Conservation (phyloP, 1,284 basidiomycete genomes). For the Schizophyllum commune region DNA sequence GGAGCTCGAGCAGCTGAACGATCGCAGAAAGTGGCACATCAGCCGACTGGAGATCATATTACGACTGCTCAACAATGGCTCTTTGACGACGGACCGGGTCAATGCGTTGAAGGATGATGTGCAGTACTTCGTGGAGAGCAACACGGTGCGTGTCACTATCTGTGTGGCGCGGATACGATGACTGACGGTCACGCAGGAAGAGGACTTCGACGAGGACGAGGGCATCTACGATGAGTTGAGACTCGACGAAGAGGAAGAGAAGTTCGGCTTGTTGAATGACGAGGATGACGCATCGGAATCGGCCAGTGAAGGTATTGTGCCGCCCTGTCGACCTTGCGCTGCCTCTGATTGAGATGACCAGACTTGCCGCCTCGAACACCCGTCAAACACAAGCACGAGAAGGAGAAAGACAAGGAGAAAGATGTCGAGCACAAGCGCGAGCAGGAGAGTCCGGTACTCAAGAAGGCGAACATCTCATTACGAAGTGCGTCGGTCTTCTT, state of each 20-base stretch:
- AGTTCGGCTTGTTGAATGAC: conserved; percentile 74
- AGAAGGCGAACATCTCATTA: conserved; percentile 42
- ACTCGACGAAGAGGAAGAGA: conserved; percentile 95
- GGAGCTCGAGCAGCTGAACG: conserved; percentile 86
- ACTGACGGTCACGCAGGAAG: conserved; percentile 55
- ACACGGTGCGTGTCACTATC: conserved; percentile 60
- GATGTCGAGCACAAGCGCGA: conserved; percentile 43
- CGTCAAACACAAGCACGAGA: conserved; percentile 63
- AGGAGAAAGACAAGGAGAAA: conserved; percentile 40
- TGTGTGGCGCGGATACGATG: conserved; percentile 14
- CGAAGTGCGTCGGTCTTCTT: conserved; percentile 3
- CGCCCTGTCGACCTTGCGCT: not conserved
- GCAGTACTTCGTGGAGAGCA: conserved; percentile 93
- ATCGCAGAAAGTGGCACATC: conserved; percentile 95
- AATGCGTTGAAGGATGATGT: conserved; percentile 90
- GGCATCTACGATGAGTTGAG: conserved; percentile 98
- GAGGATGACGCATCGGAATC: conserved; percentile 67
- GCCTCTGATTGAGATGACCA: conserved; percentile 17
- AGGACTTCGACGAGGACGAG: conserved; percentile 96
- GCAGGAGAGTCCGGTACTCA: conserved; percentile 70
- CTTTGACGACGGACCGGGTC: conserved; percentile 79
- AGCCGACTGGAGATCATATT: conserved; percentile 89
- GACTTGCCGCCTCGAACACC: conserved; percentile 59
- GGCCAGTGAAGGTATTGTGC: conserved; percentile 57
- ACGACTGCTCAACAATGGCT: conserved; percentile 91